These are phyloP conservation scores for Plantago ovata DNA, from an alignment of 257 asterid genomes.

Conservation along the genomic window DNA sequence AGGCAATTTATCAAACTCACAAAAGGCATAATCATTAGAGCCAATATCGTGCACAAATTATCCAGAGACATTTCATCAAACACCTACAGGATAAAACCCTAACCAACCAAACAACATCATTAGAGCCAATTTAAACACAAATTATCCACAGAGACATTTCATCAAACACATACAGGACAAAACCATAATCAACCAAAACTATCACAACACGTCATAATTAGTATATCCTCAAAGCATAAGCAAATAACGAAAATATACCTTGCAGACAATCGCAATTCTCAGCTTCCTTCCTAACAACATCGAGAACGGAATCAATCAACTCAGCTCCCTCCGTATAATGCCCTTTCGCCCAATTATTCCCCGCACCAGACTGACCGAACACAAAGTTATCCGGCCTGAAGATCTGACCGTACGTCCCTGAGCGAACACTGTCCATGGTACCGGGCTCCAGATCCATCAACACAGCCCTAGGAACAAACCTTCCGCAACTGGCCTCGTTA, in stretches of 20 bases:
- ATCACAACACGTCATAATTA: neutral
- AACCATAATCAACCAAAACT: neutral
- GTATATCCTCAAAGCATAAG: neutral
- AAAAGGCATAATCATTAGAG: neutral
- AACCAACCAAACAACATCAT: neutral
- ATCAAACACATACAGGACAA: conserved; percentile 4
- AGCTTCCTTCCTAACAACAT: conserved; percentile 13
- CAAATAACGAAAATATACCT: neutral
- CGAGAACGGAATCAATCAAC: conserved; percentile 13
- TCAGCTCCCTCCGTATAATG: conserved; percentile 16
- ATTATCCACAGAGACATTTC: neutral
- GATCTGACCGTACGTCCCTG: conserved; percentile 10
- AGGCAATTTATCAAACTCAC: conserved; percentile 4
- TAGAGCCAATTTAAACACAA: neutral
- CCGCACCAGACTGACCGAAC: conserved; percentile 16
- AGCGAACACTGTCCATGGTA: conserved; percentile 13
- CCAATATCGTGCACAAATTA: neutral
- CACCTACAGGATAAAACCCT: neutral
- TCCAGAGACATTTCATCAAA: neutral
- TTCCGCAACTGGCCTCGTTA: conserved; percentile 13
- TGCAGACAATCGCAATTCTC: conserved; percentile 13
- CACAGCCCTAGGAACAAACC: conserved; percentile 10
- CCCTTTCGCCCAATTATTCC: conserved; percentile 12
- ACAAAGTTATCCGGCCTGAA: conserved; percentile 17
- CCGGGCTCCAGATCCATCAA: conserved; percentile 18